Evolutionary conservation across 176 grass and related monocot genomes (phyloP).

Genomic region (Carex myosuroides): DNA sequence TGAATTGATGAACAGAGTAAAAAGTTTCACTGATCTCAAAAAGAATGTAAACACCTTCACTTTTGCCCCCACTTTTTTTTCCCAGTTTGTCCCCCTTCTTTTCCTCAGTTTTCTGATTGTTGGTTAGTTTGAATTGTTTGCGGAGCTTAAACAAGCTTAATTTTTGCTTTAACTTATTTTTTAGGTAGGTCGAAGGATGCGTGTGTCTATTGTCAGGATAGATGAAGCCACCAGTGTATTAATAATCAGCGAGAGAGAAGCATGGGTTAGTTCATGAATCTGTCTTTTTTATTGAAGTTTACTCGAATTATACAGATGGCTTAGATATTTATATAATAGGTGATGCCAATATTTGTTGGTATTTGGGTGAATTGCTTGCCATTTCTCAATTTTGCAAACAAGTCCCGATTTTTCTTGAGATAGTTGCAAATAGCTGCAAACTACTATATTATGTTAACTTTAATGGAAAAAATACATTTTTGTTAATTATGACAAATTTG

Average conservation of each 20-base stretch:
- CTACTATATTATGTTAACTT: not conserved
- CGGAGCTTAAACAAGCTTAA: not conserved
- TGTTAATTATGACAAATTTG: not conserved
- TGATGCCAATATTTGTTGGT: not conserved
- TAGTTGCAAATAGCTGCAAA: not conserved
- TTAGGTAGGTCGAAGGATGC: conserved; percentile 50
- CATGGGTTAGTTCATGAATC: conserved; percentile 55
- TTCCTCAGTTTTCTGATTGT: not conserved
- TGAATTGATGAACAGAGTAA: conserved; percentile 67
- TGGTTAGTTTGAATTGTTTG: conserved; percentile 10
- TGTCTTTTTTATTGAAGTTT: not conserved
- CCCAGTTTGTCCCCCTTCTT: not conserved
- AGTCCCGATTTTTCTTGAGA: not conserved
- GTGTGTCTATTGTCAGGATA: conserved; percentile 56
- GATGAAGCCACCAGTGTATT: conserved; percentile 71
- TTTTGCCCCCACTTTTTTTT: not conserved
- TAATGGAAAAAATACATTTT: not conserved
- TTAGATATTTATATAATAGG: not conserved
- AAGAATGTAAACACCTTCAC: conserved; percentile 45
- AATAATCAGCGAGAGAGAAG: conserved; percentile 94
- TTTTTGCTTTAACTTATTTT: conserved; percentile 14
- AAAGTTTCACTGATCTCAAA: conserved; percentile 70
- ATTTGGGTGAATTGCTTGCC: not conserved
- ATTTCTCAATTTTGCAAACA: not conserved
- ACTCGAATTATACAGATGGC: not conserved